Percentiles rank a stretch among this genome's conserved stretches.
phyloP scores from a whole-genome alignment of 164 flowering plant genomes.

The Tetracentron sinense region DNA sequence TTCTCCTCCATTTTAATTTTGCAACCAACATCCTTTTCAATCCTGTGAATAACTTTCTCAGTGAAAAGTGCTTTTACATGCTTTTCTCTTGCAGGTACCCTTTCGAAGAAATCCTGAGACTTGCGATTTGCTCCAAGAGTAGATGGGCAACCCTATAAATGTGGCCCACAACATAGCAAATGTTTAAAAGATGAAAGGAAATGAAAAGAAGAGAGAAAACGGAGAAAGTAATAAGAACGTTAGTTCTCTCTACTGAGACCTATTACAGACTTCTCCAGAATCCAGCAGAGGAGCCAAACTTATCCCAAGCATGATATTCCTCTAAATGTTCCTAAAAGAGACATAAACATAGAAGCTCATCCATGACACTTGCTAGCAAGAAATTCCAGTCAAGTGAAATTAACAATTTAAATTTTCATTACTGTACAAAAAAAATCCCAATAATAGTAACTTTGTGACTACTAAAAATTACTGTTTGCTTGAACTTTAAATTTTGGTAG shows the following conservation, averaged over 20 bases:
- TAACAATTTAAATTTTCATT: too few relatives aligned
- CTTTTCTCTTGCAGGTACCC: constrained; percentile 87
- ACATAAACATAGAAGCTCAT: not conserved
- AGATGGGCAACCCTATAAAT: constrained; percentile 87
- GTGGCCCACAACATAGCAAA: not conserved
- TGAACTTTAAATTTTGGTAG: not conserved
- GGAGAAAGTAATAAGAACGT: not conserved
- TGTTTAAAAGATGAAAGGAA: not conserved
- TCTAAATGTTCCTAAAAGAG: not conserved
- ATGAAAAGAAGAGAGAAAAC: not conserved
- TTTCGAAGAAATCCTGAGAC: constrained; percentile 91
- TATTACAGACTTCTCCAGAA: not conserved
- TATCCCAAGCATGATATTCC: not conserved
- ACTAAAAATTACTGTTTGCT: not conserved
- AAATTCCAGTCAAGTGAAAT: too few relatives aligned
- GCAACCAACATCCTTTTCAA: constrained; percentile 94
- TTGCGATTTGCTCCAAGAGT: constrained; percentile 96
- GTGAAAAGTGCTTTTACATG: constrained; percentile 79
- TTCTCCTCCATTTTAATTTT: constrained; percentile 90
- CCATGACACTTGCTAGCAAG: not conserved
- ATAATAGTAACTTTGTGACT: not conserved
- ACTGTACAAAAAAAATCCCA: not conserved
- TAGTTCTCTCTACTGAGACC: not conserved
- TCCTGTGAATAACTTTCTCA: constrained; percentile 64
- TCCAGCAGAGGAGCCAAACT: too few relatives aligned